Percentiles rank a stretch among this genome's conserved stretches.
These are phyloP conservation scores for Penicillium turbatum DNA, from an alignment of 495 filamentous ascomycete genomes.

Conservation along the genomic window DNA sequence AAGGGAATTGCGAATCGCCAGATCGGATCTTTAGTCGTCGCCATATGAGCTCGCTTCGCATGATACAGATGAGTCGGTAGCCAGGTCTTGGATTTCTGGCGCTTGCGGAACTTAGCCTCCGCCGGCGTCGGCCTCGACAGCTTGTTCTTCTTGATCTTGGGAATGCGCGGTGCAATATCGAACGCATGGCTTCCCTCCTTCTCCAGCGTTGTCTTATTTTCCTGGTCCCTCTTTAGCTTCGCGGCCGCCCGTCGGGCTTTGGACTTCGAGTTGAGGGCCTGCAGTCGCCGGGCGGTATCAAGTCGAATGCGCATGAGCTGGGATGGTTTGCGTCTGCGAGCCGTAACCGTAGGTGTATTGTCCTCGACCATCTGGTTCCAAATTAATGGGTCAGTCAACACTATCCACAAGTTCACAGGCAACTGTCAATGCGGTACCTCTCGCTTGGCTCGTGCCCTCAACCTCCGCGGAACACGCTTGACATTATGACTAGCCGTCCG, in stretches of 20 bases:
- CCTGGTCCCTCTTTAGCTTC: slow-evolving; percentile 33
- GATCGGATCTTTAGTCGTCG: slow-evolving; percentile 65
- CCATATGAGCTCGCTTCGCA: slow-evolving; percentile 87
- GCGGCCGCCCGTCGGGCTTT: slow-evolving; percentile 45
- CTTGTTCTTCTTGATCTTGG: slow-evolving; percentile 66
- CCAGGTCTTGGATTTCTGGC: slow-evolving; percentile 88
- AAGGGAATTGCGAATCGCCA: slow-evolving; percentile 88
- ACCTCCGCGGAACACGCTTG: slow-evolving; percentile 78
- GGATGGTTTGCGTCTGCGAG: slow-evolving; percentile 65
- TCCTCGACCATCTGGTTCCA: slow-evolving; percentile 68
- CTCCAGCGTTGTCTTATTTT: slow-evolving; percentile 30
- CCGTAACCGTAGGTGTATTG: slow-evolving; percentile 80
- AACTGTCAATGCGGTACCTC: slow-evolving; percentile 49
- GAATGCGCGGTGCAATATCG: slow-evolving; percentile 48
- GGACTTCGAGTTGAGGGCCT: slow-evolving; percentile 54
- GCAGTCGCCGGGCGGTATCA: slow-evolving; percentile 73
- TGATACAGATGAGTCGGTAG: slow-evolving; percentile 93
- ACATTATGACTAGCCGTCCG: slow-evolving; percentile 93
- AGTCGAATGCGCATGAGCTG: slow-evolving; percentile 70
- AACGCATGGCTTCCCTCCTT: slow-evolving; percentile 34
- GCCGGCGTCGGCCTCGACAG: slow-evolving; percentile 63
- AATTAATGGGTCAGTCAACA: not conserved
- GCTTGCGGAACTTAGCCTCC: slow-evolving; percentile 72
- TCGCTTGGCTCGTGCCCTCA: slow-evolving; percentile 63
- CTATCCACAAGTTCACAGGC: not conserved